Percentiles rank a stretch among this genome's conserved stretches.
phyloP scores from a whole-genome alignment of 1,139 yeast species.

The Eremothecium gossypii region DNA sequence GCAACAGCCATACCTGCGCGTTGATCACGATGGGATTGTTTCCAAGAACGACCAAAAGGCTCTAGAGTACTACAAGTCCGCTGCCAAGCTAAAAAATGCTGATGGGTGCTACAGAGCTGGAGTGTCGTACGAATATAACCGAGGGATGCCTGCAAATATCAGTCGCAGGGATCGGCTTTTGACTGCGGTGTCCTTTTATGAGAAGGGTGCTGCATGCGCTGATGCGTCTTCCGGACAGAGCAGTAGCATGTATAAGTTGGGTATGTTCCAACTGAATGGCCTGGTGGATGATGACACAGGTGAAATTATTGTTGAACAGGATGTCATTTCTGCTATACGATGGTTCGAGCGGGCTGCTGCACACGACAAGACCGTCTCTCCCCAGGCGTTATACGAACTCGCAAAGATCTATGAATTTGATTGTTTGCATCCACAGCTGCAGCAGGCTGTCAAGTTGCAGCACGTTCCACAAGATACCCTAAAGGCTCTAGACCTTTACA shows the following conservation, averaged over 20 bases:
- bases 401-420: conserved; percentile 67
- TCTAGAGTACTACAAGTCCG: conserved; percentile 45
- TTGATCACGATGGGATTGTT: conserved; percentile 34
- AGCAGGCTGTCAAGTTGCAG: conserved; percentile 12
- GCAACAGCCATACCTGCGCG: conserved; percentile 29
- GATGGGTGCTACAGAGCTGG: conserved; percentile 59
- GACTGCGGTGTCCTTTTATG: conserved; percentile 45
- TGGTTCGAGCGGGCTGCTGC: conserved; percentile 53
- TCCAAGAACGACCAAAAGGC: conserved; percentile 52
- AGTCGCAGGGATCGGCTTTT: conserved; percentile 33
- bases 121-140: conserved; percentile 58
- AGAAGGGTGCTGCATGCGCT: conserved; percentile 41
- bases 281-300: conserved; percentile 16
- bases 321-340: conserved; percentile 40
- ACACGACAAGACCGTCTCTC: conserved; percentile 22
- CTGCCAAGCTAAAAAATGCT: conserved; percentile 48
- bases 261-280: conserved; percentile 52
- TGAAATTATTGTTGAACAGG: conserved; percentile 32
- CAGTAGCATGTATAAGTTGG: conserved; percentile 54
- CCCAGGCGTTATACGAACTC: conserved; percentile 54
- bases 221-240: conserved; percentile 46
- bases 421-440: conserved; percentile 13
- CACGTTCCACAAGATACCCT: conserved; percentile 36
- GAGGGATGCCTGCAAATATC: conserved; percentile 35
- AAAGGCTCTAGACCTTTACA: conserved; percentile 60